Evolutionary conservation across 805 yeast species (phyloP), one percentile per base, ranked within the genome.

Genomic region (Candida argentea): DNA sequence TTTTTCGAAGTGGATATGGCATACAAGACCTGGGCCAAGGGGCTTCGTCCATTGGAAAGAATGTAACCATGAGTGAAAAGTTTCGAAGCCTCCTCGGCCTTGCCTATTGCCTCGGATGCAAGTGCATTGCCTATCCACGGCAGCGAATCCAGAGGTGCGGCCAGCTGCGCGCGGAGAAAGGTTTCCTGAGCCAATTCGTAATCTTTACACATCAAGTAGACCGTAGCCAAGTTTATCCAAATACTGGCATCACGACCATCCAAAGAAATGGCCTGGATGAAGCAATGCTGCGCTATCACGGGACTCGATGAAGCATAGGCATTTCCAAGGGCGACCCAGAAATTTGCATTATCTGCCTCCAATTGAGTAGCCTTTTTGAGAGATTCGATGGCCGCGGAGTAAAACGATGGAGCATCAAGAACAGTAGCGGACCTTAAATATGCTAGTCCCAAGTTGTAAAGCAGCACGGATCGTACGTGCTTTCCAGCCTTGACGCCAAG

Each of bases 111-210:
- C 31, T 70, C 67, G 1, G 71, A 61, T 2, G 75, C 50, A 20
- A 89, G 46, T 0, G 95, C 96, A 43, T 77, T 75, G 2, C 95
- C 95, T 18, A 82, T 48, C 97, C 97, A 91, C 0, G 95, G 71
- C 5, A 61, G 61, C 0, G 82, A 62, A 28, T 65, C 67, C 29
- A 76, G 80, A 3, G 98, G 96, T 3, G 87, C 78, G 8, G 84
- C 58, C 13, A 94, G 74, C 40, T 82, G 89, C 0, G 91, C 79
- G 36, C 84, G 69, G 22, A 64, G 56, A 34, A 81, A 74, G 0
- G 93, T 76, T 35, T 78, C 76, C 24, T 66, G 64, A 0, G 97
- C 91, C 22, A 91, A 66, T 20, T 68, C 77, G 5, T 61, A 40
- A 47, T 89, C 97, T 3, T 75, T 75, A 31, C 67, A 63, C 17